Conservation (phyloP, 192 early-diverging fungal genomes). For the Coemansia asiatica region DNA sequence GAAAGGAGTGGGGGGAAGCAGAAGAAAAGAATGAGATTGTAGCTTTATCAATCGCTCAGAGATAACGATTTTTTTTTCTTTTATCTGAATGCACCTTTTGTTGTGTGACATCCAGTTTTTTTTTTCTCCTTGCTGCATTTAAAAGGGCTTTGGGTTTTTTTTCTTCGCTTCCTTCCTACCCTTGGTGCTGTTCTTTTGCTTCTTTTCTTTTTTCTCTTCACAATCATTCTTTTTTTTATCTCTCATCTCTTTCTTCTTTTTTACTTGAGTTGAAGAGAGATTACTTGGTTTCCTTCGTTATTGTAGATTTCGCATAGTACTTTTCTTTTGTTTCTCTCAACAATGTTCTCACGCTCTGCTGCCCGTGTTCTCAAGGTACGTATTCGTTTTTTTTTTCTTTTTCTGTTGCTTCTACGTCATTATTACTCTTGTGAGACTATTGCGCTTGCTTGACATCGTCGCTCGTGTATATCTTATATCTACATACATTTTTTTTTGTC, state of each 20-base stretch:
- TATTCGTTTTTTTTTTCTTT: background rate
- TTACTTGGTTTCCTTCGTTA: background rate
- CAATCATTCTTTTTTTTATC: conserved; percentile 6
- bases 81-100: background rate
- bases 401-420: too few species aligned
- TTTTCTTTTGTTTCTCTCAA: conserved; percentile 5
- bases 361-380: conserved; percentile 34
- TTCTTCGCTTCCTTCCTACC: background rate
- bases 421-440: too few species aligned
- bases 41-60: background rate
- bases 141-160: background rate
- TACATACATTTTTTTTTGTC: too few species aligned
- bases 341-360: conserved; percentile 36
- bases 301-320: background rate
- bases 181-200: background rate
- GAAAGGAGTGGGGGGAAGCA: background rate
- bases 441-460: too few species aligned
- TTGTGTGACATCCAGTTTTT: background rate
- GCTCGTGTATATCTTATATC: too few species aligned
- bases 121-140: background rate
- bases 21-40: background rate
- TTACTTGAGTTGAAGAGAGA: background rate
- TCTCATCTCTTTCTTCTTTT: conserved; percentile 7
- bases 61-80: background rate
- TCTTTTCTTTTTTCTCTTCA: conserved; percentile 14